Percentiles rank a stretch among this genome's conserved stretches.
Conservation (phyloP, 495 filamentous ascomycete genomes). For the Daldinia caldariorum region DNA sequence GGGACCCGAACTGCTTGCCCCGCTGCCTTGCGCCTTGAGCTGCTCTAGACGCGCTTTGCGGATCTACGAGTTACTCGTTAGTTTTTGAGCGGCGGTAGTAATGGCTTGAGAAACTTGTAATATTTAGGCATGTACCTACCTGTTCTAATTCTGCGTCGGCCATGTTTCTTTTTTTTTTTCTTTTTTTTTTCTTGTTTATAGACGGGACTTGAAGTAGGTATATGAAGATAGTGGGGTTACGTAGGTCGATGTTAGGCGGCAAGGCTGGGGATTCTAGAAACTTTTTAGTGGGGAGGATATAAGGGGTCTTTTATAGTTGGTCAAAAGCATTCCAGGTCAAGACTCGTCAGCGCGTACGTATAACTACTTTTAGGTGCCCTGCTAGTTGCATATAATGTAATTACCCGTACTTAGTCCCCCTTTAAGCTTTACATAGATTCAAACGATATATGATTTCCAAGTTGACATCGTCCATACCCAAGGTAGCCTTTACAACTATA, state of each 20-base stretch:
- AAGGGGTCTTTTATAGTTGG: background rate
- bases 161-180: too few relatives aligned
- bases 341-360: too few relatives aligned
- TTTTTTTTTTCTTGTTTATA: too few relatives aligned
- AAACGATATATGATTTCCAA: background rate
- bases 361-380: too few relatives aligned
- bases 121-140: conserved; percentile 65
- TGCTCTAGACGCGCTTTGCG: conserved; percentile 89
- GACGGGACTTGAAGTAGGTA: too few relatives aligned
- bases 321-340: too few relatives aligned
- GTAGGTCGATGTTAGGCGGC: background rate
- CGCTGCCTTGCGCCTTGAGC: conserved; percentile 75
- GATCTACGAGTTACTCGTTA: conserved; percentile 65
- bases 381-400: too few relatives aligned
- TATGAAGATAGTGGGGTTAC: conserved; percentile 1
- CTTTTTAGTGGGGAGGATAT: background rate
- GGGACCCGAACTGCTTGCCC: conserved; percentile 56
- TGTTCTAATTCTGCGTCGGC: conserved; percentile 88
- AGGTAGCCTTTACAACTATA: too few relatives aligned
- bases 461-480: background rate
- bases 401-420: too few relatives aligned
- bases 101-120: background rate
- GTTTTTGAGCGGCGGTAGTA: background rate
- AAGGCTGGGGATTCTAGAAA: background rate
- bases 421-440: background rate